Evolutionary conservation across 352 stramenopile species (phyloP).

Genomic region (Halophytophthora polymorphica): DNA sequence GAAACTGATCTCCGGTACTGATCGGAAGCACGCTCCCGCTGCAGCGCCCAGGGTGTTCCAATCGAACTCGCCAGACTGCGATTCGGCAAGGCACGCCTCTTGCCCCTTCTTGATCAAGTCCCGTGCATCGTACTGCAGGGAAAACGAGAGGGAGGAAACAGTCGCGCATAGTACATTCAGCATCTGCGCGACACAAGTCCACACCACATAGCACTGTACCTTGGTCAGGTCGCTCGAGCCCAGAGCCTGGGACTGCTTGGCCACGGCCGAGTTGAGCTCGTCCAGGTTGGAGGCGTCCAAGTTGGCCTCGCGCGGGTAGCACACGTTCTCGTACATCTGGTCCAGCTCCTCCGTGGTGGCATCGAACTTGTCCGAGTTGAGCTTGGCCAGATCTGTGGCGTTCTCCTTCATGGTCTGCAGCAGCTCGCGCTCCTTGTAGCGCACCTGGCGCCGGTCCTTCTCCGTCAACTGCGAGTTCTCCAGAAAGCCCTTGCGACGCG

Average conservation of each 20-base stretch:
- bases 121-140: conserved; percentile 48
- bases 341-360: conserved; percentile 62
- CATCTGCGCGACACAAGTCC: not conserved
- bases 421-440: conserved; percentile 75
- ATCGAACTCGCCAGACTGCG: conserved; percentile 43
- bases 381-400: conserved; percentile 57
- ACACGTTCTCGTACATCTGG: conserved; percentile 75
- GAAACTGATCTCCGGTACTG: conserved; percentile 68
- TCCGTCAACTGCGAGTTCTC: conserved; percentile 67
- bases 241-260: conserved; percentile 70
- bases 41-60: conserved; percentile 59
- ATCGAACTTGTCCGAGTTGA: conserved; percentile 58
- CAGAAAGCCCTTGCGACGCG: conserved; percentile 44
- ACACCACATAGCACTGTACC: conserved; percentile 7
- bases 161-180: conserved; percentile 1
- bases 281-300: conserved; percentile 80
- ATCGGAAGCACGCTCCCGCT: conserved; percentile 69
- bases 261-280: conserved; percentile 72
- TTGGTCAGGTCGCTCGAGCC: conserved; percentile 76
- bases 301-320: conserved; percentile 80
- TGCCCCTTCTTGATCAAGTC: conserved; percentile 60
- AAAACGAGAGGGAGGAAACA: not conserved
- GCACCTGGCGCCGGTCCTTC: conserved; percentile 66
- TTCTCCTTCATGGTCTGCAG: conserved; percentile 73
- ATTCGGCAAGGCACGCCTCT: conserved; percentile 38